Conservation (phyloP, 73 alveolate genomes). For the Stentor coeruleus region DNA sequence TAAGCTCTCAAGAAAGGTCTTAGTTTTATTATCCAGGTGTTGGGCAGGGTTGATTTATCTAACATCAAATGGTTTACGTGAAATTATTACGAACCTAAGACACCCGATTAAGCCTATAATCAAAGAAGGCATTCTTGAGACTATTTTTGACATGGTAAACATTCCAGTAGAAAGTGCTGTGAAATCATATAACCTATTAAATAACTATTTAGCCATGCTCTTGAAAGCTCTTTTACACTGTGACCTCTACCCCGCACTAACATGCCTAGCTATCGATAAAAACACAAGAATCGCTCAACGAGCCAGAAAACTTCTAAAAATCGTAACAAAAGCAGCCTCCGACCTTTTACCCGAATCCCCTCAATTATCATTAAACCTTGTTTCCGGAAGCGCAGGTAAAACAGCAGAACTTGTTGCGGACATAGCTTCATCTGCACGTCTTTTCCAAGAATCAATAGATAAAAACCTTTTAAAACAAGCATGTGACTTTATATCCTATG, state of each 20-base stretch:
- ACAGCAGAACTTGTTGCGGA: conserved; percentile 23
- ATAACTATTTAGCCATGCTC: conserved; percentile 19
- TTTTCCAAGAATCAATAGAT: background rate
- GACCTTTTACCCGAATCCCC: conserved; percentile 27
- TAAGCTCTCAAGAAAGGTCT: conserved; percentile 18
- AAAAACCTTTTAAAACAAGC: background rate
- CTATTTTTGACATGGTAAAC: conserved; percentile 11
- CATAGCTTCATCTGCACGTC: conserved; percentile 3
- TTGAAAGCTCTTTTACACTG: conserved; percentile 21
- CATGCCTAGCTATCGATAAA: conserved; percentile 2
- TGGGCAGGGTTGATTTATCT: conserved; percentile 25
- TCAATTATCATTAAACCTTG: background rate
- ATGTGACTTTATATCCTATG: conserved; percentile 7
- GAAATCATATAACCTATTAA: background rate
- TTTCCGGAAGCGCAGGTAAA: background rate
- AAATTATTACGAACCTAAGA: background rate
- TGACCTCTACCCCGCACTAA: background rate
- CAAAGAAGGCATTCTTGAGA: conserved; percentile 19
- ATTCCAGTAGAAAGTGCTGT: conserved; percentile 17
- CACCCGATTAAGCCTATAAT: conserved; percentile 19
- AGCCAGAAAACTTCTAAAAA: background rate
- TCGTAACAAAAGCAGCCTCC: conserved; percentile 11
- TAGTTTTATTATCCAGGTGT: background rate
- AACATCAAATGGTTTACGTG: conserved; percentile 1
- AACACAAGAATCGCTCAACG: conserved; percentile 18